Evolutionary conservation across 768 basidiomycete genomes (phyloP), one percentile per base, ranked within the genome.

Genomic region (button mushroom (Agaricus bisporus)): DNA sequence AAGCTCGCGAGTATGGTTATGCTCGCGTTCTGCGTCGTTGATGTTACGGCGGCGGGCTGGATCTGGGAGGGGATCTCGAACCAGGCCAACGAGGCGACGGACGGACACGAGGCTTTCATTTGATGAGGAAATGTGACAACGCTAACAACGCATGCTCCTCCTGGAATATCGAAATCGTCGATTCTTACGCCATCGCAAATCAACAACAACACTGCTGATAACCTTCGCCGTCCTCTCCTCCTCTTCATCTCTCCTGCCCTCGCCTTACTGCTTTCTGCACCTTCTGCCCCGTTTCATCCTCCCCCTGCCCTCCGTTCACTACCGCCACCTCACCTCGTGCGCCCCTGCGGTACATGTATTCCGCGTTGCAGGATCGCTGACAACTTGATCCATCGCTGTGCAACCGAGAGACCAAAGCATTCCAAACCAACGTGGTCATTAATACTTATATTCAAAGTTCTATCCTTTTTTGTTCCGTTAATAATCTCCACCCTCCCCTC

Each of bases 321-420:
- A 38, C 69, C 71, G 67, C 68, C 67, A 68, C 70, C 63, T 64
- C 64, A 70, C 79, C 79, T 73, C 80, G 78, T 80, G 78, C 64
- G 61, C 54, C 59, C 59, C 59, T 58, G 58, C 57, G 57, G 58
- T 76, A 73, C 77, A 79, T 77, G 77, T 72, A 65, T 68, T 68
- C 67, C 70, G 71, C 71, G 70, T 76, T 75, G 66, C 64, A 51
- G 36, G 45, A 56, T 46, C 50, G 60, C 70, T 68, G 73, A 73
- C 76, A 73, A 73, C 73, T 69, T 68, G 65, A 65, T 57, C 49
- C 59, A 52, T 60, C 57, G 51, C 55, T 60, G 54, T 53, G 47
- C 54, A 54, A 47, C 44, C 58, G 59, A 53, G 44, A 22, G 55
- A 15, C 41, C 50, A 43, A 36, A 55, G 49, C 49, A 44, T 41